Base-by-base conservation (phyloP, 306 rosid species). In the Dryas octopetala region DNA sequence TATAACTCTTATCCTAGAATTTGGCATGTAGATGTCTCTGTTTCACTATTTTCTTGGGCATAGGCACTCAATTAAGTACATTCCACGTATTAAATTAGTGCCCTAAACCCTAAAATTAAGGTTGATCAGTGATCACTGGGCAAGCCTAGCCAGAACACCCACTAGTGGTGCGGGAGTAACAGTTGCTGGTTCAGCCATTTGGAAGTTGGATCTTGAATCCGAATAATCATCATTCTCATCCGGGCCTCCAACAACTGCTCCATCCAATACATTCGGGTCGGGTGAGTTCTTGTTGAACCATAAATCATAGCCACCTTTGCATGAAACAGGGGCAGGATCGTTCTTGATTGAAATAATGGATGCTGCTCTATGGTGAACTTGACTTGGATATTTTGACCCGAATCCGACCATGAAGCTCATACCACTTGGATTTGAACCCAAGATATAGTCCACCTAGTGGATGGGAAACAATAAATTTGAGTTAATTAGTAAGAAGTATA, bases 391-490 rank as follows among this genome's bases (percentile, higher is more conserved):
- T 0, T 74, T 87, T 53, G 87, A 7, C 2, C 91, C 93, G 0
- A 77, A 83, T 1, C 96, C 97, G 6, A 89, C 86, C 97, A 92
- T 88, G 91, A 87, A 90, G 74, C 96, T 90, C 75, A 81, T 74
- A 0, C 26, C 9, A n/a, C 5, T 63, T 0, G 92, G 94, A 70
- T 92, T 92, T 2, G 84, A 72, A 55, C 96, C 96, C 81, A 90
- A 68, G 15, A 88, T 83, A 62, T 83, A 90, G 5, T 90, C 91
- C 64, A 85, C 89, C 93, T 86, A 55, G 46, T 46, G 12, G 7
- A 5, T 40, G 3, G 17, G 1, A 9, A 54, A 48, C 2, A 6
- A 62, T 6, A 13, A 5, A 11, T 8, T 59, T 60, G 16, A 60
- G 7, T 4, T 58, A 14, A 16, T 32, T 32, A 32, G 38, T 32